These are phyloP conservation scores for Pseudogymnoascus sp. DNA, from an alignment of 2,329 filamentous ascomycete species.

Conservation along the genomic window DNA sequence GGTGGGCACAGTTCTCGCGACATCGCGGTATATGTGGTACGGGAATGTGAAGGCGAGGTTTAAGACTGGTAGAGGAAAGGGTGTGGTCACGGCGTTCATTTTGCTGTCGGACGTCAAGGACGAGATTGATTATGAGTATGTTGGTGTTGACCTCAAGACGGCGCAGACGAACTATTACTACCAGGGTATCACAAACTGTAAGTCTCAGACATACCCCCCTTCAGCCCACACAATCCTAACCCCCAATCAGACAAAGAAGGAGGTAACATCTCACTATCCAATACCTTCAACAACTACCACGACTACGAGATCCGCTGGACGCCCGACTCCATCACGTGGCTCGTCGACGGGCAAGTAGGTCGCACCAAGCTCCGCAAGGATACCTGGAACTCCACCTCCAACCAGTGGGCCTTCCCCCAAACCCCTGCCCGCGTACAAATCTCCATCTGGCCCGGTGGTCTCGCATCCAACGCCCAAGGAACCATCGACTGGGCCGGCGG, in stretches of 20 bases:
- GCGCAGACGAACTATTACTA: conserved; percentile 97
- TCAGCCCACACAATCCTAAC: conserved; percentile 23
- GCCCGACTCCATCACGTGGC: conserved; percentile 78
- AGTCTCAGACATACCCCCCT: conserved; percentile 32
- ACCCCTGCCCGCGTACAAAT: conserved; percentile 85
- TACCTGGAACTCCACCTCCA: conserved; percentile 78
- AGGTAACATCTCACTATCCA: conserved; percentile 57
- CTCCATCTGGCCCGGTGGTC: conserved; percentile 91
- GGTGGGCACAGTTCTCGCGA: conserved; percentile 78
- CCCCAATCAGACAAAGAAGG: conserved; percentile 60
- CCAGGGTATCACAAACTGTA: conserved; percentile 87
- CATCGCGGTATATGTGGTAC: conserved; percentile 91
- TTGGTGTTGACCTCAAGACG: conserved; percentile 67
- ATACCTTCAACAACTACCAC: conserved; percentile 75
- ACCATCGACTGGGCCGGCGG: conserved; percentile 92
- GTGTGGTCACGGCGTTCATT: conserved; percentile 97
- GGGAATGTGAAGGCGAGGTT: conserved; percentile 81
- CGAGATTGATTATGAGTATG: conserved; percentile 95
- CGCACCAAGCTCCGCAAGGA: conserved; percentile 67
- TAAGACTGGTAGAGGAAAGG: conserved; percentile 74
- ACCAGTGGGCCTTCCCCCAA: conserved; percentile 83
- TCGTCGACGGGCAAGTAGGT: conserved; percentile 69
- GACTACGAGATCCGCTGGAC: conserved; percentile 92
- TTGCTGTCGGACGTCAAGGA: conserved; percentile 93
- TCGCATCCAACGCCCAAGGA: conserved; percentile 67